Evolutionary conservation across 116 monocot species (phyloP).

Genomic region (Iris pallida): DNA sequence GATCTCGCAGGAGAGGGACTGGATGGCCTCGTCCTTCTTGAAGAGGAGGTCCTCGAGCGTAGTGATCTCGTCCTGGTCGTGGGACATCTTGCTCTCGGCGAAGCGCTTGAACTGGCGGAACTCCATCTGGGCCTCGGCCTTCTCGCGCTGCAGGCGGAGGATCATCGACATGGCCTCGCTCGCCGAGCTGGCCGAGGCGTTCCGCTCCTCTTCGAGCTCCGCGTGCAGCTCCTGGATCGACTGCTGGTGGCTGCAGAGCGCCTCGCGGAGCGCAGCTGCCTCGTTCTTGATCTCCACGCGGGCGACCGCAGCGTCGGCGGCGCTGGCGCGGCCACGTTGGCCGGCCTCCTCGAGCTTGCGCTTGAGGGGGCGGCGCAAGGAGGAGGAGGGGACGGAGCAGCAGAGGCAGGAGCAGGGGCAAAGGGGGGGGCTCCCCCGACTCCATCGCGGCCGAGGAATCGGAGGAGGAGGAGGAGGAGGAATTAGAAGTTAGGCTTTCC

Average conservation of each 20-base stretch:
- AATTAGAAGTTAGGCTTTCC: too few species aligned
- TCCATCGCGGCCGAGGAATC: background rate
- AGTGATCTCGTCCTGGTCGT: conserved; percentile 44
- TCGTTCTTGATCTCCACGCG: conserved; percentile 36
- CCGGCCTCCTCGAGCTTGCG: conserved; percentile 29
- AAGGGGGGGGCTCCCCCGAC: background rate
- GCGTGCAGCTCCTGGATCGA: conserved; percentile 36
- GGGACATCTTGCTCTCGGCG: conserved; percentile 51
- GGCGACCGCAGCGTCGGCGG: background rate
- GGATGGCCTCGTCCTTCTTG: conserved; percentile 35
- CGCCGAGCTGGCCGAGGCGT: conserved; percentile 40
- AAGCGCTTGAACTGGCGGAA: conserved; percentile 48
- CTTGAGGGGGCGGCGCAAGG: conserved; percentile 37
- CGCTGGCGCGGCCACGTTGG: background rate
- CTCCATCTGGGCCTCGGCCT: conserved; percentile 59
- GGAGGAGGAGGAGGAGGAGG: too few species aligned
- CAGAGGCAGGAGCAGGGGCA: background rate
- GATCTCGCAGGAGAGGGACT: conserved; percentile 46
- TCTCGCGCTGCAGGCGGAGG: conserved; percentile 61
- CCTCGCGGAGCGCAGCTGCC: conserved; percentile 40
- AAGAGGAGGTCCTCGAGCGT: conserved; percentile 44
- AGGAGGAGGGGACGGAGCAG: background rate
- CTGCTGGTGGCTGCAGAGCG: conserved; percentile 32
- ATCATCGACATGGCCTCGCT: conserved; percentile 76
- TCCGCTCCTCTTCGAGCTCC: conserved; percentile 62